phyloP scores from a whole-genome alignment of 768 basidiomycete species.

The Rhodocollybia butyracea region DNA sequence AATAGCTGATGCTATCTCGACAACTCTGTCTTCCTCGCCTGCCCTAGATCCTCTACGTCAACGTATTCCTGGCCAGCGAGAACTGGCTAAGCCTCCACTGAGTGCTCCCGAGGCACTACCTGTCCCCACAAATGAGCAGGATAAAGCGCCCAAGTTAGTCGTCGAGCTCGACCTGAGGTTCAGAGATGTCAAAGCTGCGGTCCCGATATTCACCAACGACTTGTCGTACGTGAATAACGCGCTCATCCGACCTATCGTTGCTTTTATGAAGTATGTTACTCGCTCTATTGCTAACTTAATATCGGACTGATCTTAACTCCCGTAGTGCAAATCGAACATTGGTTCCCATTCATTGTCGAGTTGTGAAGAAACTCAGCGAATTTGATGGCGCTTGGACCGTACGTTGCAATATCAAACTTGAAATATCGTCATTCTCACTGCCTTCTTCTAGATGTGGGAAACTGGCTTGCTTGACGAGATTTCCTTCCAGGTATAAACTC shows the following conservation, averaged over 20 bases:
- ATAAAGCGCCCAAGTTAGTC: constrained; percentile 50
- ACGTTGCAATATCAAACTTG: constrained; percentile 29
- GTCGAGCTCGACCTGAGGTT: constrained; percentile 95
- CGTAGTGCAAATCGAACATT: constrained; percentile 87
- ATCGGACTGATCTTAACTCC: constrained; percentile 10
- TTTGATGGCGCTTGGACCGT: constrained; percentile 98
- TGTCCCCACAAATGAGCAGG: constrained; percentile 27
- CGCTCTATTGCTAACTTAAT: no score
- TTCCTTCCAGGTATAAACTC: constrained; percentile 63
- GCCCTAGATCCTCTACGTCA: constrained; percentile 35
- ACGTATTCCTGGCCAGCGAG: constrained; percentile 81
- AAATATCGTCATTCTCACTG: constrained; percentile 11
- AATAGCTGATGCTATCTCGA: constrained; percentile 85
- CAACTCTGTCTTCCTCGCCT: constrained; percentile 45
- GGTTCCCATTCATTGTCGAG: constrained; percentile 89
- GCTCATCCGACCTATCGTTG: constrained; percentile 91
- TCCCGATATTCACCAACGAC: constrained; percentile 88
- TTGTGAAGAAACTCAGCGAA: constrained; percentile 78
- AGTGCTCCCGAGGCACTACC: constrained; percentile 55
- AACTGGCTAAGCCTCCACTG: constrained; percentile 83
- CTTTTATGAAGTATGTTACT: constrained; percentile 88
- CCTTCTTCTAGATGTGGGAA: constrained; percentile 80
- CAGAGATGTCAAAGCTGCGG: constrained; percentile 90
- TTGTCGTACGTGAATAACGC: constrained; percentile 92
- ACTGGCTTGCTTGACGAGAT: constrained; percentile 92